Evolutionary conservation across 1,284 basidiomycete species (phyloP), one percentile per base, ranked within the genome.

Genomic region (Grifola frondosa): DNA sequence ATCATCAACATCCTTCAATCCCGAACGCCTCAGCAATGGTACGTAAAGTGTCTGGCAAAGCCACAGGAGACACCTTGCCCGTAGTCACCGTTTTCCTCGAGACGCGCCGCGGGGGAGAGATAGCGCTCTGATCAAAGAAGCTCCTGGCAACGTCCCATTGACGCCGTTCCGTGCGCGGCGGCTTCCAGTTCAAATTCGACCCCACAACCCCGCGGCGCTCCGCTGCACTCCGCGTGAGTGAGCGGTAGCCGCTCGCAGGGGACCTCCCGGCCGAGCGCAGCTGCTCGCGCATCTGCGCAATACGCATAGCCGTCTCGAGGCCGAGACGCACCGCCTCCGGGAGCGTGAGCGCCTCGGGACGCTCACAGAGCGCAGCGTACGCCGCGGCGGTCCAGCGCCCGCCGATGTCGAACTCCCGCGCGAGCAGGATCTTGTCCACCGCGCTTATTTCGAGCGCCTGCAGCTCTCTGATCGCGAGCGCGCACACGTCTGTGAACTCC

Each of bases 401-500:
- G 26, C 33, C 26, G 21, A 66, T 42, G 34, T 58, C 57, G 51
- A 56, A 62, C 12, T 54, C 43, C 9, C 50, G 54, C 13, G 61
- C 58, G 17, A 64, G 49, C n/a, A 53, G 17, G 28, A 67, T 57
- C 16, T 53, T 54, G 16, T 66, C 62, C 24, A 66, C 51, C 1
- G 63, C 55, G 1, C 38, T 40, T 28, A 65, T 49, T 12, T 44
- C 24, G 6, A 65, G 46, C 4, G 50, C 33, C 13, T 60, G 52
- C 9, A 64, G 51, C 20, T 54, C 37, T 12, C 44, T 44, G 37
- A 65, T 58, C 31, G 63, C 62, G 30, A 65, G 58, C n/a, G 45
- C 37, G 46, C 62, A 58, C 30, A 65, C 50, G 52, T 48, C 49
- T 30, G 40, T 47, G 53, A 64, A 62, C 20, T 61, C 58, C 61